Percentiles rank a stretch among this genome's conserved stretches.
These are phyloP conservation scores for Carex sylvatica DNA, from an alignment of 202 grass and related monocot species.

Conservation along the genomic window DNA sequence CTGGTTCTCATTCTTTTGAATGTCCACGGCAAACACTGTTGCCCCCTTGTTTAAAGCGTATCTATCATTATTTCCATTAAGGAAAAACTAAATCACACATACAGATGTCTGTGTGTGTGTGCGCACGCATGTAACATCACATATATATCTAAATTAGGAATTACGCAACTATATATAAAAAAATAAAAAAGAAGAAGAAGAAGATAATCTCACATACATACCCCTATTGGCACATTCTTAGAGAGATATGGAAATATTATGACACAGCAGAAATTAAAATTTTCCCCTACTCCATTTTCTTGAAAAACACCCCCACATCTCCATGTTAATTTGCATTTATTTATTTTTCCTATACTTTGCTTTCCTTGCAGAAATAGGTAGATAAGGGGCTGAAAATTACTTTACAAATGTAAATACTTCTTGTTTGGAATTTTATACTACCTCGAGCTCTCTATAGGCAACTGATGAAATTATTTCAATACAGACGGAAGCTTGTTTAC, in stretches of 20 bases:
- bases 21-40: conserved; percentile 61
- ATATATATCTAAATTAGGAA: conserved; percentile 4
- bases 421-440: neutral
- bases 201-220: neutral
- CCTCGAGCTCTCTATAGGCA: neutral
- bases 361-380: neutral
- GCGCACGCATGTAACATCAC: neutral
- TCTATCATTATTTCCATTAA: conserved; percentile 40
- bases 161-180: neutral
- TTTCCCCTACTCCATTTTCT: neutral
- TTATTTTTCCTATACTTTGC: neutral
- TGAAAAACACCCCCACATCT: neutral
- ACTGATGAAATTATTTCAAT: neutral
- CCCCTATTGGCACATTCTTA: neutral
- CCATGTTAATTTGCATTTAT: neutral
- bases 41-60: conserved; percentile 84
- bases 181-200: neutral
- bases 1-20: conserved; percentile 43
- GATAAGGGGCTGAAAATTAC: neutral
- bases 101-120: neutral
- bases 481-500: neutral
- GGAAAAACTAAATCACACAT: conserved; percentile 18
- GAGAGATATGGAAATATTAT: neutral
- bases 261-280: neutral
- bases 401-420: neutral